Percentiles rank a stretch among this genome's conserved stretches.
Evolutionary conservation across 2,329 filamentous ascomycete species (phyloP).

Genomic region (Neonectria ditissima): DNA sequence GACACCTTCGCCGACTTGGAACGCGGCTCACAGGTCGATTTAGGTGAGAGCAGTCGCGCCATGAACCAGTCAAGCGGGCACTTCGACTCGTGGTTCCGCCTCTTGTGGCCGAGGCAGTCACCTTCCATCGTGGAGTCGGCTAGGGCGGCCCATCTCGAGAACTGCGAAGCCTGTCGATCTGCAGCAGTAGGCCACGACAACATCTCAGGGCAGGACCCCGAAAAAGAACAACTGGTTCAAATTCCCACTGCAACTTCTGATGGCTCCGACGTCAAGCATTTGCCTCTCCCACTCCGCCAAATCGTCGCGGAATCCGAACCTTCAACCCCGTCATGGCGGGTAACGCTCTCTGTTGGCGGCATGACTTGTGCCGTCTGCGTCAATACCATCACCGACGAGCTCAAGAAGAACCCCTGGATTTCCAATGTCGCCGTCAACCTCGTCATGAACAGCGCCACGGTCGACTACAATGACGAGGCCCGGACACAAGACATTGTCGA

Average conservation of each 20-base stretch:
- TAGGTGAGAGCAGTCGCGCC: constrained; percentile 40
- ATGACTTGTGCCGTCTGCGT: constrained; percentile 81
- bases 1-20: constrained; percentile 47
- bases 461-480: constrained; percentile 62
- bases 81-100: constrained; percentile 48
- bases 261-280: constrained; percentile 11
- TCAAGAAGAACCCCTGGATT: constrained; percentile 69
- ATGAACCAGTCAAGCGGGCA: constrained; percentile 36
- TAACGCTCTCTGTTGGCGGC: constrained; percentile 71
- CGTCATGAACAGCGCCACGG: constrained; percentile 73
- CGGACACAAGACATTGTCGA: constrained; percentile 54
- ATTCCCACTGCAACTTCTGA: constrained; percentile 26
- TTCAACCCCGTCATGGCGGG: constrained; percentile 55
- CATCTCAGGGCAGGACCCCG: constrained; percentile 4
- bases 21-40: constrained; percentile 36
- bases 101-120: constrained; percentile 45
- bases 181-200: constrained; percentile 17
- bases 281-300: constrained; percentile 37
- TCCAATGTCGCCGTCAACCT: constrained; percentile 71
- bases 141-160: constrained; percentile 51
- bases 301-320: constrained; percentile 33
- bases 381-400: constrained; percentile 69
- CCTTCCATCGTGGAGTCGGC: constrained; percentile 39
- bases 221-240: constrained; percentile 25
- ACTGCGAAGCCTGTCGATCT: constrained; percentile 52